Percentiles rank a stretch among this genome's conserved stretches.
Conservation (phyloP, 768 basidiomycete genomes). For the Tephrocybe sp. region DNA sequence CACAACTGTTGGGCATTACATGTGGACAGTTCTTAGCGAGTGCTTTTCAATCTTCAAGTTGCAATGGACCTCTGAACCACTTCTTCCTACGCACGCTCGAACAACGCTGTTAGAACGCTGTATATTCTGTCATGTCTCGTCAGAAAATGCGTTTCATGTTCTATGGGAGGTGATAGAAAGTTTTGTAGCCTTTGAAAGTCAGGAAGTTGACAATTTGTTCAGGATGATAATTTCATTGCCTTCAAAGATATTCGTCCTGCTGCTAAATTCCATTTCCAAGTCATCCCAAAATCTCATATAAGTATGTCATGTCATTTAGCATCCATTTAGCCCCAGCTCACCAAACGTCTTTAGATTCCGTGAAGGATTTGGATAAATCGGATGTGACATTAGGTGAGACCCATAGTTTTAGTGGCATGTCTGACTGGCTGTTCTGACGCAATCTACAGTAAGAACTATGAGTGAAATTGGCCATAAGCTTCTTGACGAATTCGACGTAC, state of each 20-base stretch:
- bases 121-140: slow-evolving; percentile 43
- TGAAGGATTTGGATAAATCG: slow-evolving; percentile 39
- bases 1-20: not conserved
- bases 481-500: slow-evolving; percentile 46
- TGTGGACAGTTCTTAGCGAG: not conserved
- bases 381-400: slow-evolving; percentile 50
- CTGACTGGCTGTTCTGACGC: not conserved
- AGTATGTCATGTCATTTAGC: slow-evolving; percentile 26
- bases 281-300: slow-evolving; percentile 53
- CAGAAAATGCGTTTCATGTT: slow-evolving; percentile 42
- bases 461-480: slow-evolving; percentile 46
- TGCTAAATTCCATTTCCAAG: slow-evolving; percentile 43
- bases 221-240: slow-evolving; percentile 50
- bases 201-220: not conserved
- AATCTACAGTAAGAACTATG: slow-evolving; percentile 27
- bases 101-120: slow-evolving; percentile 19
- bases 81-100: not conserved
- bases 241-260: slow-evolving; percentile 53
- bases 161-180: slow-evolving; percentile 41
- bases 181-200: not conserved
- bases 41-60: slow-evolving; percentile 10
- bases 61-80: slow-evolving; percentile 1
- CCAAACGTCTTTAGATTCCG: slow-evolving; percentile 41
- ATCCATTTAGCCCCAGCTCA: slow-evolving; percentile 2
- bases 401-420: not conserved